Percentiles rank a stretch among this genome's conserved stretches.
These are phyloP conservation scores for Mortierella polycephala DNA, from an alignment of 371 early-diverging fungal genomes.

Conservation along the genomic window DNA sequence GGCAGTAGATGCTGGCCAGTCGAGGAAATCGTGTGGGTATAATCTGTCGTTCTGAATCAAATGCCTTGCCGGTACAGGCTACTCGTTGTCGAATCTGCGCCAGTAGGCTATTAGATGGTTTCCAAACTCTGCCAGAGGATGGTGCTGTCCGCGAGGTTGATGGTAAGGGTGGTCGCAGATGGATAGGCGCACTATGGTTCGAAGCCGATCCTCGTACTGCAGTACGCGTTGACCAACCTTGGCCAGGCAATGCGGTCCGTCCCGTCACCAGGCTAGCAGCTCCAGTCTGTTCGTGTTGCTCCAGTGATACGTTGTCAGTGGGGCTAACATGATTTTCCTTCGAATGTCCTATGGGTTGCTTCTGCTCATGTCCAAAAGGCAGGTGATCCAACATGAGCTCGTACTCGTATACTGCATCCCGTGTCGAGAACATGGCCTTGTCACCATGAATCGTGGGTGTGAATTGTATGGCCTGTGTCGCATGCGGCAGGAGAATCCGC, in stretches of 20 bases:
- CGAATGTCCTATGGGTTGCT: not conserved
- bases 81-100: constrained; percentile 47
- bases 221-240: not conserved
- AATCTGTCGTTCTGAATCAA: constrained; percentile 29
- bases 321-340: not conserved
- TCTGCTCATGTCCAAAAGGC: constrained; percentile 5
- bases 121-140: constrained; percentile 35
- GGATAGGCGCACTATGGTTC: not conserved
- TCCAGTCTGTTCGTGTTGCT: not conserved
- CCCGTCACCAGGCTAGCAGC: too few relatives aligned
- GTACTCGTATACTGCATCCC: constrained; percentile 52
- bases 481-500: constrained; percentile 42
- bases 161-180: constrained; percentile 7
- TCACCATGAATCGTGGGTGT: constrained; percentile 45
- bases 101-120: constrained; percentile 43
- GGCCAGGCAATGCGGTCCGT: too few relatives aligned
- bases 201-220: not conserved
- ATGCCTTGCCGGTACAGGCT: constrained; percentile 23
- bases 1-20: constrained; percentile 37
- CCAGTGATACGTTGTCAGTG: not conserved
- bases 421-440: constrained; percentile 53
- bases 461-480: constrained; percentile 46
- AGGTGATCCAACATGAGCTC: constrained; percentile 36
- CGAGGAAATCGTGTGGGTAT: constrained; percentile 53
- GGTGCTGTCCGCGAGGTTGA: constrained; percentile 8